Percentiles rank a stretch among this genome's conserved stretches.
Conservation (phyloP, 2,329 filamentous ascomycete species). For the Pestalotiopsis sp. region DNA sequence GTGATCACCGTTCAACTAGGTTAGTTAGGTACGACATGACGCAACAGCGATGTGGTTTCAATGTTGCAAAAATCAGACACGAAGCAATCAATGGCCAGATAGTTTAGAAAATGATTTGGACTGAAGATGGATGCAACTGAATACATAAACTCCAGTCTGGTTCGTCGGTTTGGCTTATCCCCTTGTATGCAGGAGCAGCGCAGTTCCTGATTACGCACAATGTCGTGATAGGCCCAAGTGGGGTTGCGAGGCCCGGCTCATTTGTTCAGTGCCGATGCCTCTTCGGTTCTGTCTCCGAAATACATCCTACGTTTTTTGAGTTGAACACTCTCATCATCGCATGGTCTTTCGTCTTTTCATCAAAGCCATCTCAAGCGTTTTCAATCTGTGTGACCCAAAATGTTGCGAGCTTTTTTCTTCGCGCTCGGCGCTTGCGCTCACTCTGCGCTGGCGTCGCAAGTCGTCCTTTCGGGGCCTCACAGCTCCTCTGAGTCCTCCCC, state of each 20-base stretch:
- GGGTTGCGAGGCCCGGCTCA: not conserved
- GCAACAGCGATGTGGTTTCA: too few species aligned
- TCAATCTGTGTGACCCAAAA: not conserved
- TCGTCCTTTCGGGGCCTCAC: not conserved
- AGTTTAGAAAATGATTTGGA: too few species aligned
- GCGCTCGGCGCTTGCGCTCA: constrained; percentile 1
- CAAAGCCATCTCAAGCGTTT: not conserved
- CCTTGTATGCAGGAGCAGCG: not conserved
- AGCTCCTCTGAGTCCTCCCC: not conserved
- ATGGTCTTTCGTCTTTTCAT: not conserved
- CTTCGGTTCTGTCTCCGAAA: constrained; percentile 4
- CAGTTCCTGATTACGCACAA: constrained; percentile 2
- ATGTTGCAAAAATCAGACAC: too few species aligned
- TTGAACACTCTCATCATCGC: not conserved
- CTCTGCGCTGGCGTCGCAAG: constrained; percentile 2
- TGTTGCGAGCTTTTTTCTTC: not conserved
- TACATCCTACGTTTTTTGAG: not conserved
- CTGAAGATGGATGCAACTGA: too few species aligned
- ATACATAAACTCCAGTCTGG: too few species aligned
- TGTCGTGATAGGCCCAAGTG: constrained; percentile 3
- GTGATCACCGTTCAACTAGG: too few species aligned
- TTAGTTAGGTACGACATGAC: too few species aligned
- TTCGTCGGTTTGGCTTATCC: too few species aligned
- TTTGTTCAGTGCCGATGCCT: not conserved
- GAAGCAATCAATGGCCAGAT: too few species aligned